phyloP scores from a whole-genome alignment of 257 asterid species.

The Nicotiana noctiflora region DNA sequence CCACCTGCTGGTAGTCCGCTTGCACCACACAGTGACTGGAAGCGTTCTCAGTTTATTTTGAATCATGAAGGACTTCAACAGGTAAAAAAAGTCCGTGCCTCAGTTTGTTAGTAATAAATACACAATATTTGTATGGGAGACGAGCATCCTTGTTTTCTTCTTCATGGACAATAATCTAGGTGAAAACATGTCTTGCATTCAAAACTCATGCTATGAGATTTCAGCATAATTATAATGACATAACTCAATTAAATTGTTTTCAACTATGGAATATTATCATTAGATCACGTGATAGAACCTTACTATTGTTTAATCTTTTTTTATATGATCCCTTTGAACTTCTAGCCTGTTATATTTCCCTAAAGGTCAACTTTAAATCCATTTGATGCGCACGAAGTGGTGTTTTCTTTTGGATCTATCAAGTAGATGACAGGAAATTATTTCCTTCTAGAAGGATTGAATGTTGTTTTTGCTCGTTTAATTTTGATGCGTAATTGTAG shows the following conservation, averaged over 20 bases:
- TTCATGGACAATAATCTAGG: not conserved
- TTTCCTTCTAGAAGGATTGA: not conserved
- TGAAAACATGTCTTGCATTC: not conserved
- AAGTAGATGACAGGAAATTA: not conserved
- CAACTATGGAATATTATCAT: not conserved
- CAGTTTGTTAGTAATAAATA: not conserved
- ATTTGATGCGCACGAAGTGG: not conserved
- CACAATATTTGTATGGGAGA: not conserved
- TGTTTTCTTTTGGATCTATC: not conserved
- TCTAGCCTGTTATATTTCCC: not conserved
- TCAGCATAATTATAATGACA: not conserved
- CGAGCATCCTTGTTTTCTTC: not conserved
- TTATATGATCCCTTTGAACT: not conserved
- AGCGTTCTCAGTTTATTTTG: constrained; percentile 67
- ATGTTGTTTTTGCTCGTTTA: not conserved
- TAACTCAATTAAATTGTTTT: not conserved
- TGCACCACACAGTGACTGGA: constrained; percentile 98
- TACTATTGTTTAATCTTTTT: not conserved
- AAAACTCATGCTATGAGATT: not conserved
- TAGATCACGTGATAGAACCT: constrained; percentile 2
- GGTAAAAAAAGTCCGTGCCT: constrained; percentile 31
- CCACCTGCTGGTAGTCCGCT: constrained; percentile 86
- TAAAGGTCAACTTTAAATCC: not conserved
- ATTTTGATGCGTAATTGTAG: not conserved
- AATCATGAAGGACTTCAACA: constrained; percentile 90